These are phyloP conservation scores for Dendryphion nanum DNA, from an alignment of 2,329 filamentous ascomycete genomes.

Conservation along the genomic window DNA sequence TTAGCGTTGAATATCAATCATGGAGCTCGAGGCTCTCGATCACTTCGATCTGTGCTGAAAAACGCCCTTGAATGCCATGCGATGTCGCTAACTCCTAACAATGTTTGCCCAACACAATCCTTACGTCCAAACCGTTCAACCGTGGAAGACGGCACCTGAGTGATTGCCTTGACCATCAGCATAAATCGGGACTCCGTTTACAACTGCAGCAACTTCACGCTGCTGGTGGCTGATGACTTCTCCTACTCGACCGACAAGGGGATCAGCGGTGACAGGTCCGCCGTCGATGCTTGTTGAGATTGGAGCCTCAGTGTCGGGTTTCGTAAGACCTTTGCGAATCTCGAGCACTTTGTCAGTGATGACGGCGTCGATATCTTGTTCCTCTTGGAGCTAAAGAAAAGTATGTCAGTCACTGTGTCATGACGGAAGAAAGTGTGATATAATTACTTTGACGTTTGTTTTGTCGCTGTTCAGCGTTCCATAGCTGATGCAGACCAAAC, in stretches of 20 bases:
- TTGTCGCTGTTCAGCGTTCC: constrained; percentile 88
- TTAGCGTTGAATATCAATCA: no score
- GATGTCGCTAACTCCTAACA: no score
- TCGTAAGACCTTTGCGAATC: constrained; percentile 76
- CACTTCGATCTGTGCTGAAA: no score
- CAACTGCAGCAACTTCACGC: constrained; percentile 11
- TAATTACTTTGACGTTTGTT: constrained; percentile 74
- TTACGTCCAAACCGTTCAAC: no score
- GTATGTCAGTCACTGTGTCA: background rate
- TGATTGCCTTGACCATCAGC: constrained; percentile 8
- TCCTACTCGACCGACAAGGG: background rate
- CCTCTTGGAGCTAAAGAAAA: constrained; percentile 70
- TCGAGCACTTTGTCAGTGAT: constrained; percentile 95
- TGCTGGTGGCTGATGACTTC: constrained; percentile 4
- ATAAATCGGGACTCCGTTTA: constrained; percentile 19
- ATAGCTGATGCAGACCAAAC: constrained; percentile 92
- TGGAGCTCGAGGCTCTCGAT: no score
- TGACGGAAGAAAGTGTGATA: background rate
- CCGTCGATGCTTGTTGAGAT: background rate
- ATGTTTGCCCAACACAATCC: no score
- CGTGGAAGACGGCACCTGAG: constrained; percentile 4
- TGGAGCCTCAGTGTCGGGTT: background rate
- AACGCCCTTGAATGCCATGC: no score
- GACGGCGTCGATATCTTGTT: constrained; percentile 94
- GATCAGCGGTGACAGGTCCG: background rate